Base-by-base conservation (phyloP, 2,329 filamentous ascomycete species). In the Coleophoma crateriformis region DNA sequence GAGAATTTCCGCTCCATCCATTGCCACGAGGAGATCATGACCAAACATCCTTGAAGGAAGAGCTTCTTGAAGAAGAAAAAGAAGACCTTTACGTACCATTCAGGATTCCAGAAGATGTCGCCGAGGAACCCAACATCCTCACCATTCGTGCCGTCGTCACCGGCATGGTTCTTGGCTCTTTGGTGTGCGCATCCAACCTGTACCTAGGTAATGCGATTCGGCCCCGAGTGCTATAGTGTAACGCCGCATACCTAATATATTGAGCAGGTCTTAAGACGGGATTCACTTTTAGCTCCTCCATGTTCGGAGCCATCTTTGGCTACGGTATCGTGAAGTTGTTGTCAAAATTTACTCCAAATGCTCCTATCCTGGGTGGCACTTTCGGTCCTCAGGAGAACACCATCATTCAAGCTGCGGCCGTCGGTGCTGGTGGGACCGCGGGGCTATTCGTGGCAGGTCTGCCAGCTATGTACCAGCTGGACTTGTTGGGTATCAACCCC, bases 361-460 rank as follows among this genome's bases (percentile, higher is more conserved):
- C 80, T 46, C 77, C 78, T 3, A 67, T 76, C 39, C 65, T 83
- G 8, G 78, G 79, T 19, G 74, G 72, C 2, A 64, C 64, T 32
- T 82, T 83, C 52, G 80, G 80, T 2, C 79, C 80, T 10, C 77
- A 79, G 57, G 80, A 83, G 62, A 83, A 83, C 68, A 79, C 76
- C 58, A 82, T 82, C 58, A 70, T 81, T 49, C 79, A 83, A 60
- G 79, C 80, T 3, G 68, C 77, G 45, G 80, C 80, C 4, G 81
- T 77, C 3, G 79, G 78, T 42, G 76, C 80, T 12, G 80, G 79
- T 52, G 79, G 79, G 52, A 69, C 83, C 52, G 71, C 74, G 19
- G 73, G 70, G 53, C 71, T 82, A 54, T 84, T 83, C 58, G 71
- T 82, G 19, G 78, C 78, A 20, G 80, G 76, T 54, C 70, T 82